Base-by-base conservation (phyloP, 306 rosid genomes). In the Hylodesmum podocarpum region DNA sequence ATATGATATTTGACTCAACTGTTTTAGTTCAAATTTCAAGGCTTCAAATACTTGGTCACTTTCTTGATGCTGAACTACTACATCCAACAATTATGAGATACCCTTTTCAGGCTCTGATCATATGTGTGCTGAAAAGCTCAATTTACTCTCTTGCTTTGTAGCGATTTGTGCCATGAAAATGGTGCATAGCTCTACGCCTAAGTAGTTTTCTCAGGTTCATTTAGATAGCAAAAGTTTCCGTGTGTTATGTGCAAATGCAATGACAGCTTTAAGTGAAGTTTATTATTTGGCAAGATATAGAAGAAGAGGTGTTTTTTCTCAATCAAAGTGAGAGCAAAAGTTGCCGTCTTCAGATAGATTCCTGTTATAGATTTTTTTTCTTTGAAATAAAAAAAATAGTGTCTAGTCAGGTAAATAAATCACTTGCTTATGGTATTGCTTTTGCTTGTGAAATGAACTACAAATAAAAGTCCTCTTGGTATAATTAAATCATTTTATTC, bases 191-290 rank as follows among this genome's bases (percentile, higher is more conserved):
- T 82, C 79, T 79, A 58, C 11, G 69, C 66, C 71, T 47, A 62
- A 62, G 37, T 58, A 65, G 77, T 70, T 16, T 71, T 75, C 80
- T 78, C 80, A 85, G 70, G 80, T 64, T 78, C 84, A 82, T 75
- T 47, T 57, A 58, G 31, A 85, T 33, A 79, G 80, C 86, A 82
- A 78, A 85, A 70, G 78, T 85, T 85, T 85, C 86, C 51, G 73
- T 46, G 80, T 70, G 82, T 85, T 82, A 75, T 75, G 44, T 31
- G 73, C 78, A 22, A 65, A 66, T 75, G 80, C 76, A 65, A 71
- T 63, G 53, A 44, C 81, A 81, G 81, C 76, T 85, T 75, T 62
- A n/a, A 47, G 74, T 78, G 4, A 18, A 75, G 51, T 57, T 78
- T 33, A 47, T 39, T 15, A 67, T 78, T 58, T 69, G 54, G 55